These are phyloP conservation scores for Salisapilia sapeloensis DNA, from an alignment of 352 stramenopile species.

Conservation along the genomic window DNA sequence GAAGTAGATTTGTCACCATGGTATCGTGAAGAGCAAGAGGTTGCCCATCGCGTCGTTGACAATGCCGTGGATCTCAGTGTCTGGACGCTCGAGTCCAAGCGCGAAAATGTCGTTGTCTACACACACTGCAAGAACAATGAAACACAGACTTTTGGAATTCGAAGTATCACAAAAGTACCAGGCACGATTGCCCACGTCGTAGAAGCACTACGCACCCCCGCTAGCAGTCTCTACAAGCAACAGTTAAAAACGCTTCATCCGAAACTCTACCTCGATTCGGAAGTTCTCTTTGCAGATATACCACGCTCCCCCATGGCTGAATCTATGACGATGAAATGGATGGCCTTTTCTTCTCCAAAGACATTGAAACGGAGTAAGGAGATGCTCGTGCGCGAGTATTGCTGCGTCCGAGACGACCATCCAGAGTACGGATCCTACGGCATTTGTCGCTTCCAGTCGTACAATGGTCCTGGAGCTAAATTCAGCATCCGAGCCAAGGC, in stretches of 20 bases:
- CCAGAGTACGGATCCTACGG: constrained; percentile 39
- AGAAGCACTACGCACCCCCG: constrained; percentile 52
- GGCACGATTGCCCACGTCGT: constrained; percentile 55
- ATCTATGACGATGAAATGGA: constrained; percentile 73
- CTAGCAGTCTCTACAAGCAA: constrained; percentile 28
- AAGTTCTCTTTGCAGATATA: constrained; percentile 53
- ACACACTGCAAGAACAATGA: constrained; percentile 75
- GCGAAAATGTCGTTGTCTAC: constrained; percentile 50
- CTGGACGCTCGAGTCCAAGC: constrained; percentile 55
- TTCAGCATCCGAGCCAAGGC: constrained; percentile 56
- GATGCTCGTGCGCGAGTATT: constrained; percentile 72
- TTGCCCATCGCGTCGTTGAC: constrained; percentile 54
- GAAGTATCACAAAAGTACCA: constrained; percentile 43
- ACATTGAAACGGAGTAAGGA: constrained; percentile 66
- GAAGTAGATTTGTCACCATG: constrained; percentile 65
- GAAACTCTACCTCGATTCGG: constrained; percentile 58
- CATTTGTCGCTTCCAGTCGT: constrained; percentile 64
- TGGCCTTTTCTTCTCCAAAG: constrained; percentile 59
- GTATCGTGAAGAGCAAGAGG: constrained; percentile 48
- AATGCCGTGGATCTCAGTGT: constrained; percentile 48
- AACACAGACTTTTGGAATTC: constrained; percentile 52
- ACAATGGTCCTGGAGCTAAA: constrained; percentile 52
- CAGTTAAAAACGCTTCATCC: constrained; percentile 65
- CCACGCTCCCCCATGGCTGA: constrained; percentile 16
- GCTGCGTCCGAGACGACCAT: constrained; percentile 32